These are phyloP conservation scores for Fragilariopsis cylindrus DNA, from an alignment of 108 stramenopile species.

Conservation along the genomic window DNA sequence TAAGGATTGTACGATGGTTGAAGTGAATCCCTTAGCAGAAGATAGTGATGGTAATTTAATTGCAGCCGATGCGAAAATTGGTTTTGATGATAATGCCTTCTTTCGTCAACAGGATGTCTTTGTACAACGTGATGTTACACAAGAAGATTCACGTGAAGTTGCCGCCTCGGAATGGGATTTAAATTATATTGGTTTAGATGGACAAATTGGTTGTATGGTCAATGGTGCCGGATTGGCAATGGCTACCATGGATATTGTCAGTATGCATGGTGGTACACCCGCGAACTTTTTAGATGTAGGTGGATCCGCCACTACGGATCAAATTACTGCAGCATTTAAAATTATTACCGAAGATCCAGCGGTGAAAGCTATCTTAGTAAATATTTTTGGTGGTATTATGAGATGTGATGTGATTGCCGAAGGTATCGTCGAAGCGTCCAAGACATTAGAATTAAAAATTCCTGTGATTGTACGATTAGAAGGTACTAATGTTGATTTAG, in stretches of 20 bases:
- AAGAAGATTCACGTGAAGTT: slow-evolving; percentile 88
- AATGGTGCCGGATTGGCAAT: slow-evolving; percentile 91
- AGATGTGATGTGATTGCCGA: slow-evolving; percentile 79
- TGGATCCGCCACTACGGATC: slow-evolving; percentile 51
- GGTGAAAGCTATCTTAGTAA: slow-evolving; percentile 76
- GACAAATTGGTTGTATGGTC: slow-evolving; percentile 90
- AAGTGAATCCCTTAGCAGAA: slow-evolving; percentile 88
- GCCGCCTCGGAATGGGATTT: slow-evolving; percentile 70
- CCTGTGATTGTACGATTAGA: slow-evolving; percentile 82
- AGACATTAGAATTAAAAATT: slow-evolving; percentile 68
- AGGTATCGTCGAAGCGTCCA: slow-evolving; percentile 78
- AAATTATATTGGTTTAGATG: slow-evolving; percentile 85
- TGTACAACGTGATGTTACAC: slow-evolving; percentile 61
- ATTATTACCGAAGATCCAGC: slow-evolving; percentile 54
- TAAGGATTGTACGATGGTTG: slow-evolving; percentile 79
- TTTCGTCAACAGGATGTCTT: slow-evolving; percentile 77
- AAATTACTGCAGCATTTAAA: slow-evolving; percentile 58
- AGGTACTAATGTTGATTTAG: slow-evolving; percentile 77
- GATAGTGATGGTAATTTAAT: slow-evolving; percentile 75
- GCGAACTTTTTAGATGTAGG: slow-evolving; percentile 89
- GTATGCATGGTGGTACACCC: slow-evolving; percentile 73
- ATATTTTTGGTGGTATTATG: slow-evolving; percentile 90
- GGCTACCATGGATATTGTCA: slow-evolving; percentile 90
- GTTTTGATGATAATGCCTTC: slow-evolving; percentile 90
- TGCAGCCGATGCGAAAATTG: slow-evolving; percentile 87